These are phyloP conservation scores for Gyrodon lividus DNA, from an alignment of 768 basidiomycete species.

Conservation along the genomic window DNA sequence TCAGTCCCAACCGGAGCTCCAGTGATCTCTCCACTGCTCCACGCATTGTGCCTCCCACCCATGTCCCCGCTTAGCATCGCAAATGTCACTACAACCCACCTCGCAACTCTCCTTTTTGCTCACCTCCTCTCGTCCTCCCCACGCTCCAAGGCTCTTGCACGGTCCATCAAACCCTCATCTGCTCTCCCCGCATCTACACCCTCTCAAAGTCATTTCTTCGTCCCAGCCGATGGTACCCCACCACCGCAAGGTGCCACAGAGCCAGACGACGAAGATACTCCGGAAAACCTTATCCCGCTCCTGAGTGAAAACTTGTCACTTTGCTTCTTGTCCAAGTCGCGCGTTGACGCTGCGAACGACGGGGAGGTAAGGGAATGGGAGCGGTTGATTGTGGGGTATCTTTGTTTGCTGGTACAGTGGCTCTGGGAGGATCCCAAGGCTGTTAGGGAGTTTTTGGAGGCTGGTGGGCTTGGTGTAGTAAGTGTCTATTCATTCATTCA, in stretches of 20 bases:
- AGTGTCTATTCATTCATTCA: conserved; percentile 32
- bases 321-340: conserved; percentile 72
- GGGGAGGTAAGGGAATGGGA: conserved; percentile 88
- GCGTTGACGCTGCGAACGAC: conserved; percentile 49
- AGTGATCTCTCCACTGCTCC: conserved; percentile 64
- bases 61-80: conserved; percentile 56
- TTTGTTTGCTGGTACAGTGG: conserved; percentile 86
- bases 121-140: conserved; percentile 72
- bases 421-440: conserved; percentile 93
- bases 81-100: conserved; percentile 62
- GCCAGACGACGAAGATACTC: conserved; percentile 57
- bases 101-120: conserved; percentile 76
- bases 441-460: conserved; percentile 85
- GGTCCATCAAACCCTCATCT: conserved; percentile 57
- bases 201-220: conserved; percentile 55
- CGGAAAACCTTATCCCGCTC: conserved; percentile 77
- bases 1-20: conserved; percentile 36
- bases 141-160: conserved; percentile 61
- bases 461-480: conserved; percentile 88
- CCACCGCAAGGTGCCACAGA: conserved; percentile 33
- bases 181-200: conserved; percentile 30
- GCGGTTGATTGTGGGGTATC: conserved; percentile 80
- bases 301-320: conserved; percentile 89
- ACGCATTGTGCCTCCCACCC: conserved; percentile 65
- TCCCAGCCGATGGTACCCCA: conserved; percentile 67